Conservation (phyloP, 371 early-diverging fungal species). For the Mortierella sp. region DNA sequence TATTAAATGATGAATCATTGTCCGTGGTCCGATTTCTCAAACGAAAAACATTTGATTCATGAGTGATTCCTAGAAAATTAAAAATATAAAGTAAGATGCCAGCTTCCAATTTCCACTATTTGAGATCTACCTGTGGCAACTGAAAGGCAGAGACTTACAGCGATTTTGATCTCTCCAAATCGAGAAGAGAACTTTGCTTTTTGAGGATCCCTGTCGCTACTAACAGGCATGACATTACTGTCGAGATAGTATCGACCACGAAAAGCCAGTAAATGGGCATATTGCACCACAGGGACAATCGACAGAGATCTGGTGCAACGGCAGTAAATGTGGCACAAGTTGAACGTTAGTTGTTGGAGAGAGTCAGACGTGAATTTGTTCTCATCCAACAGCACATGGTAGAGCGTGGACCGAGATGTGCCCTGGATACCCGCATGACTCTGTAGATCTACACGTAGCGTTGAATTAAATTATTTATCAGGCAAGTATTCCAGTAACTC, state of each 20-base stretch:
- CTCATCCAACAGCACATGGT: slow-evolving; percentile 79
- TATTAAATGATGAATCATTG: too few relatives aligned
- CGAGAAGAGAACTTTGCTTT: background rate
- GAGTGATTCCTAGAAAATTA: slow-evolving; percentile 14
- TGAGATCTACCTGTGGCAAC: background rate
- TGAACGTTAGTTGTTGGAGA: slow-evolving; percentile 73
- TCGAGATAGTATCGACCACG: slow-evolving; percentile 62
- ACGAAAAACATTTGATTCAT: slow-evolving; percentile 36
- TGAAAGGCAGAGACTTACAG: slow-evolving; percentile 3
- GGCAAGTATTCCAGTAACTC: too few relatives aligned
- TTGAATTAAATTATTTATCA: too few relatives aligned
- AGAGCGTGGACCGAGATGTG: slow-evolving; percentile 80
- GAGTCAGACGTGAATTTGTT: slow-evolving; percentile 68
- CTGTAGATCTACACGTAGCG: slow-evolving; percentile 27
- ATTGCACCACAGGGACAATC: slow-evolving; percentile 89
- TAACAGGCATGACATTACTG: background rate
- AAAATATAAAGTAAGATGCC: background rate
- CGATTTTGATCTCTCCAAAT: slow-evolving; percentile 8
- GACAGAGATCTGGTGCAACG: slow-evolving; percentile 84
- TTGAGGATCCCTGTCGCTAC: background rate
- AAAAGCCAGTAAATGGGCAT: slow-evolving; percentile 89
- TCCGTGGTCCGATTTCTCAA: background rate
- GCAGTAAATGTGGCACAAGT: slow-evolving; percentile 77
- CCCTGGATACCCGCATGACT: slow-evolving; percentile 81
- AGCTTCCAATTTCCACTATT: background rate